phyloP scores from a whole-genome alignment of 371 early-diverging fungal species.

The Syncephalastrum monosporum region DNA sequence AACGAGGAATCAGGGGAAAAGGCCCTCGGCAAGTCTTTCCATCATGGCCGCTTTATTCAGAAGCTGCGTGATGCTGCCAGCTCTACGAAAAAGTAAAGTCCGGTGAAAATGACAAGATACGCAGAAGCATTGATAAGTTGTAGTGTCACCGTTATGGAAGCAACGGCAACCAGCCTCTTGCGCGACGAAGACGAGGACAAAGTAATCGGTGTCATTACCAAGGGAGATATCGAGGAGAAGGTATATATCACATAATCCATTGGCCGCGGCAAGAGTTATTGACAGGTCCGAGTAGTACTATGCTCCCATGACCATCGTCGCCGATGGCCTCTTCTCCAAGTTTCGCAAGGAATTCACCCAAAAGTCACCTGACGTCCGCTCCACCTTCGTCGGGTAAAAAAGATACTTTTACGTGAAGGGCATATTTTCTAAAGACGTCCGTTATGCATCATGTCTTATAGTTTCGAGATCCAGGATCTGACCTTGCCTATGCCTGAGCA shows the following conservation, averaged over 20 bases:
- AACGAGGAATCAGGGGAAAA: slow-evolving; percentile 46
- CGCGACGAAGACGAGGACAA: slow-evolving; percentile 36
- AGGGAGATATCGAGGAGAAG: slow-evolving; percentile 25
- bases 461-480: slow-evolving; percentile 66
- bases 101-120: background rate
- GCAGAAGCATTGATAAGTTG: background rate
- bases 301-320: slow-evolving; percentile 59
- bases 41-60: slow-evolving; percentile 92
- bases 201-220: slow-evolving; percentile 53
- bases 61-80: slow-evolving; percentile 75
- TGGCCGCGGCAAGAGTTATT: background rate
- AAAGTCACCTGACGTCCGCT: slow-evolving; percentile 54
- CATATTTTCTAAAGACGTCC: background rate
- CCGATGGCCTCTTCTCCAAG: slow-evolving; percentile 89
- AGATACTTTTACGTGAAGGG: background rate
- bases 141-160: slow-evolving; percentile 76
- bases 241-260: slow-evolving; percentile 5
- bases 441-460: slow-evolving; percentile 10
- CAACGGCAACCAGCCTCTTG: slow-evolving; percentile 63
- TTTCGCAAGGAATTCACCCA: slow-evolving; percentile 78
- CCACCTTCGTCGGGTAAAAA: slow-evolving; percentile 80
- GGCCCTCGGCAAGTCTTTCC: slow-evolving; percentile 78
- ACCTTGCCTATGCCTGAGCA: slow-evolving; percentile 80
- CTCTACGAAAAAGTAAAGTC: slow-evolving; percentile 50
- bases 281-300: slow-evolving; percentile 17